These are phyloP conservation scores for Secale cereale DNA, from an alignment of 176 grass and related monocot genomes.

Conservation along the genomic window DNA sequence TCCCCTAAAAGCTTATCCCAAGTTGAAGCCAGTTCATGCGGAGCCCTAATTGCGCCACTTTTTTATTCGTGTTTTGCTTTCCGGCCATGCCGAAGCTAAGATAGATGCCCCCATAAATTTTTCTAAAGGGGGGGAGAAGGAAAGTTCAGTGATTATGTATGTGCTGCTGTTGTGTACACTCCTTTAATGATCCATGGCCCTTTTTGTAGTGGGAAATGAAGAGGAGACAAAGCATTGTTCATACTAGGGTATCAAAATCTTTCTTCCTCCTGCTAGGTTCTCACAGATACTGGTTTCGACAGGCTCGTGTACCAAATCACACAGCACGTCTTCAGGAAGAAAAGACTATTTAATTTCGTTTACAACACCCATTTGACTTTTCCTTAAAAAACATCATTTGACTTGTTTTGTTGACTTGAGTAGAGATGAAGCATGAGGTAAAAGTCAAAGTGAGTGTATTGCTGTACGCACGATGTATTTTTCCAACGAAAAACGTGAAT, in stretches of 20 bases:
- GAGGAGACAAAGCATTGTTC: conserved; percentile 37
- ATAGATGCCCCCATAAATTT: conserved; percentile 22
- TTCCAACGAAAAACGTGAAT: no score
- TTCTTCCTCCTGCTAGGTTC: background rate
- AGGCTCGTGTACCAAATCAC: background rate
- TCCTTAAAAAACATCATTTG: background rate
- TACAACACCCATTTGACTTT: background rate
- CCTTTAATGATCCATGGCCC: conserved; percentile 25
- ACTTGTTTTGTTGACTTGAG: background rate
- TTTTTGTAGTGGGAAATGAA: conserved; percentile 26
- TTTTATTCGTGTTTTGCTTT: conserved; percentile 12
- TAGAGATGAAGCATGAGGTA: background rate
- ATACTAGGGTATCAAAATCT: conserved; percentile 23
- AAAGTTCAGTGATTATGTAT: background rate
- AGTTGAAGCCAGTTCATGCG: conserved; percentile 48
- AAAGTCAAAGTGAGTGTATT: background rate
- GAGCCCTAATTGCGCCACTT: conserved; percentile 12
- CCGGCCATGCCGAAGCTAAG: conserved; percentile 25
- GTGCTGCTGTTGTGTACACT: background rate
- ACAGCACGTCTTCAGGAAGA: background rate
- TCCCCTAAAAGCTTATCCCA: background rate
- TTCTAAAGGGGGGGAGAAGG: background rate
- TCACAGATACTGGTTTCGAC: background rate
- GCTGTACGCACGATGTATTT: background rate
- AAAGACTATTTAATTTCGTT: background rate